A percentile compares a stretch with the other conserved stretches of the same genome.
These are phyloP conservation scores for Pseudocercospora fijiensis DNA, from an alignment of 2,329 filamentous ascomycete genomes.

Conservation along the genomic window DNA sequence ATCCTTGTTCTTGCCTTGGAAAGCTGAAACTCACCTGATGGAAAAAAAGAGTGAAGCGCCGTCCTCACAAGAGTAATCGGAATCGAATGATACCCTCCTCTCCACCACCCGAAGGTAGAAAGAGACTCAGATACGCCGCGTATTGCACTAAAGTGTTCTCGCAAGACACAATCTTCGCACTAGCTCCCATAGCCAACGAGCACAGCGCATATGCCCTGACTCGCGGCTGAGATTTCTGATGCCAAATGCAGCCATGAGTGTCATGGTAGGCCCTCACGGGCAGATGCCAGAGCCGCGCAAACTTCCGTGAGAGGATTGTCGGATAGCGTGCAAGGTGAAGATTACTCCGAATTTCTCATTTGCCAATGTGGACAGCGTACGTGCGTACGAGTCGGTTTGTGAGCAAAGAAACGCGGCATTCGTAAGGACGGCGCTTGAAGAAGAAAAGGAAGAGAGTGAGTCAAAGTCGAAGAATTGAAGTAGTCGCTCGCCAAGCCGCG, in stretches of 20 bases:
- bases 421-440: slow-evolving; percentile 75
- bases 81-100: slow-evolving; percentile 74
- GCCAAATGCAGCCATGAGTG: slow-evolving; percentile 76
- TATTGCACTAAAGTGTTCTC: slow-evolving; percentile 83
- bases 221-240: slow-evolving; percentile 78
- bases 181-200: slow-evolving; percentile 73
- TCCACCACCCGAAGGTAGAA: slow-evolving; percentile 37
- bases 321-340: slow-evolving; percentile 58
- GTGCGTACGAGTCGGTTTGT: slow-evolving; percentile 57
- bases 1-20: slow-evolving; percentile 34
- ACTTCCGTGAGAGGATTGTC: slow-evolving; percentile 16
- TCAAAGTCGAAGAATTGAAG: slow-evolving; percentile 10
- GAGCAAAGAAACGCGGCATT: slow-evolving; percentile 97
- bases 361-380: slow-evolving; percentile 52
- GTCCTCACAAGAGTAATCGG: slow-evolving; percentile 85
- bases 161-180: slow-evolving; percentile 89
- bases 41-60: slow-evolving; percentile 63
- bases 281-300: slow-evolving; percentile 54
- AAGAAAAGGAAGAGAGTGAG: slow-evolving; percentile 31
- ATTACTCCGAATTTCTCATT: slow-evolving; percentile 99
- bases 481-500: not conserved
- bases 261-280: slow-evolving; percentile 87
- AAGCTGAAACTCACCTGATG: slow-evolving; percentile 46
- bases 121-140: slow-evolving; percentile 66
- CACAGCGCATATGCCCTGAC: not conserved